Conservation (phyloP, 2,329 filamentous ascomycete genomes). For the Sporothrix inflata region DNA sequence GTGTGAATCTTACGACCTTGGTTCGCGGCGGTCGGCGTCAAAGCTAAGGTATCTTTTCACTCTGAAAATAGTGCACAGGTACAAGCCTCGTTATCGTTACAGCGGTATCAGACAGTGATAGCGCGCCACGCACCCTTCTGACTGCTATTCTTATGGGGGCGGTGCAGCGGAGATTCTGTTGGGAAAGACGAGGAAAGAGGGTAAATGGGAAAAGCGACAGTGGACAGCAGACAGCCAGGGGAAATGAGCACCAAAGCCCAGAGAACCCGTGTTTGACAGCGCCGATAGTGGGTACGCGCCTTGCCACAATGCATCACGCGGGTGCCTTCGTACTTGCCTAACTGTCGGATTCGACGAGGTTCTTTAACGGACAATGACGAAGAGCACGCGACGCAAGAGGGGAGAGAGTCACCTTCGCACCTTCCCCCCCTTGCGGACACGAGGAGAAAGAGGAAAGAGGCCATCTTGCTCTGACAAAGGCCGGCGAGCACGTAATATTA, state of each 20-base stretch:
- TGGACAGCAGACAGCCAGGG: constrained; percentile 12
- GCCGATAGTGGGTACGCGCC: constrained; percentile 20
- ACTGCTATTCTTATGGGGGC: constrained; percentile 10
- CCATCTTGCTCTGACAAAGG: constrained; percentile 15
- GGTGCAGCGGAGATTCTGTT: constrained; percentile 9
- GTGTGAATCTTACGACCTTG: constrained; percentile 11
- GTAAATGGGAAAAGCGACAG: background rate
- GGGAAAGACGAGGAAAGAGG: background rate
- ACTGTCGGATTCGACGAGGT: constrained; percentile 21
- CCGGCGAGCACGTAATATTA: constrained; percentile 12
- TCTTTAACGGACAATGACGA: constrained; percentile 24
- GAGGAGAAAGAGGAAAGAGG: constrained; percentile 11
- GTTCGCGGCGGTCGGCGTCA: constrained; percentile 12
- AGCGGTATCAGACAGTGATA: background rate
- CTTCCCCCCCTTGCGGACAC: background rate
- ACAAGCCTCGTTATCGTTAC: background rate
- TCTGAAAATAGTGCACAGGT: background rate
- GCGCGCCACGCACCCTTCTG: background rate
- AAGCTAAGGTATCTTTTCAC: constrained; percentile 7
- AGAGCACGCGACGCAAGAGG: constrained; percentile 11
- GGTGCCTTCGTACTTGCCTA: constrained; percentile 19
- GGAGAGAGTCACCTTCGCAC: constrained; percentile 3
- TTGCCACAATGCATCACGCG: constrained; percentile 1
- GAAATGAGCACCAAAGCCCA: constrained; percentile 21
- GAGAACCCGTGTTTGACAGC: background rate